These are phyloP conservation scores for Malus hybrid DNA, from an alignment of 331 rosid genomes.

Conservation along the genomic window DNA sequence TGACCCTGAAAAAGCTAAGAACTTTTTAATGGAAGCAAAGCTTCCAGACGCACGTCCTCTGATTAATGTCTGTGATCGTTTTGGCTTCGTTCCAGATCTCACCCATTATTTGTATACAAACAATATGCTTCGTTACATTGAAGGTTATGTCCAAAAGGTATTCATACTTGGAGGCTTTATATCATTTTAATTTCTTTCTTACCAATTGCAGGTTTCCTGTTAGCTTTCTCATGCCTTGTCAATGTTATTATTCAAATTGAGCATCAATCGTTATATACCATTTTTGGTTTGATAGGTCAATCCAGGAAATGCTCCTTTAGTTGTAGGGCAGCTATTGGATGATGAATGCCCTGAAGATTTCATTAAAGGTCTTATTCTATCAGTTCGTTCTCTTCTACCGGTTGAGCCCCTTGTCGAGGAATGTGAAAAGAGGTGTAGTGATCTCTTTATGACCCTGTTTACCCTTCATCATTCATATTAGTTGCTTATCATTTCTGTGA, in stretches of 20 bases:
- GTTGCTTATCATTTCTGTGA: neutral
- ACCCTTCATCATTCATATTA: neutral
- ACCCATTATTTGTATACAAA: slow-evolving; percentile 27
- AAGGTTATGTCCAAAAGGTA: slow-evolving; percentile 38
- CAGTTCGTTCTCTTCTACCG: slow-evolving; percentile 36
- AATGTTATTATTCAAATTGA: neutral
- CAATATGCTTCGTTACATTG: slow-evolving; percentile 37
- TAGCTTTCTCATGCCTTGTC: neutral
- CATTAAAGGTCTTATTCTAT: slow-evolving; percentile 29
- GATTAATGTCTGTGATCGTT: slow-evolving; percentile 34
- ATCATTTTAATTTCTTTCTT: neutral
- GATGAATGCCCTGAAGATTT: slow-evolving; percentile 37
- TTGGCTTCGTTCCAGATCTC: slow-evolving; percentile 37
- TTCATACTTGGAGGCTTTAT: neutral
- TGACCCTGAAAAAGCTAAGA: slow-evolving; percentile 28
- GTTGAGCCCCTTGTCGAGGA: slow-evolving; percentile 29
- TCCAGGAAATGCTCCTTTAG: slow-evolving; percentile 30
- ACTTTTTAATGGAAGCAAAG: slow-evolving; percentile 34
- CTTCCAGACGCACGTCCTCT: slow-evolving; percentile 38
- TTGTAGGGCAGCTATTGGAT: slow-evolving; percentile 33
- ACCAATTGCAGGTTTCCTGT: neutral
- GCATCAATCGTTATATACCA: neutral
- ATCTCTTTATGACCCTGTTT: neutral
- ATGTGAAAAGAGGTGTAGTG: slow-evolving; percentile 24
- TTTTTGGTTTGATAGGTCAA: slow-evolving; percentile 15